Percentiles rank a stretch among this genome's conserved stretches.
phyloP scores from a whole-genome alignment of 176 grass and related monocot genomes.

The Eremochloa ophiuroides region DNA sequence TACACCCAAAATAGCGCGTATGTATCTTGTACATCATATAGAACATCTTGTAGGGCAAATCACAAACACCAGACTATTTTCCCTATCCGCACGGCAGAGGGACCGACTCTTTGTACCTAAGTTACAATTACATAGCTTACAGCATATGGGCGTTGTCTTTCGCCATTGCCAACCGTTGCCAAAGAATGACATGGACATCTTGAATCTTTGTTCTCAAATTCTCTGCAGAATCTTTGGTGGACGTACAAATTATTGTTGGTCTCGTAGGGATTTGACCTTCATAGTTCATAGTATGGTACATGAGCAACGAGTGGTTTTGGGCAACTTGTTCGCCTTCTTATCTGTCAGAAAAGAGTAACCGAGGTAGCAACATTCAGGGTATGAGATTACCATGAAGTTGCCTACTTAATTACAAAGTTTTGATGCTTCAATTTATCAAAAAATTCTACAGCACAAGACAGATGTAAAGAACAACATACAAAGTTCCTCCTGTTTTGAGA shows the following conservation, averaged over 20 bases:
- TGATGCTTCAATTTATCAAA: neutral
- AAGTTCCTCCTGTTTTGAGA: neutral
- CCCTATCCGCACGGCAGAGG: conserved; percentile 14
- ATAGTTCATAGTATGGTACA: conserved; percentile 61
- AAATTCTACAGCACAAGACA: neutral
- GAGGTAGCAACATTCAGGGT: neutral
- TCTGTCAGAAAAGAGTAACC: conserved; percentile 36
- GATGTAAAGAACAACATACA: neutral
- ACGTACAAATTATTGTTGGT: conserved; percentile 35
- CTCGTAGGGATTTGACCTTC: neutral
- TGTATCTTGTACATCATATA: conserved; percentile 51
- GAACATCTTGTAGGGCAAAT: conserved; percentile 44
- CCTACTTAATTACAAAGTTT: neutral
- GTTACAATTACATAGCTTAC: conserved; percentile 47
- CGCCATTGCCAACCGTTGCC: neutral
- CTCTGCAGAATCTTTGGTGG: conserved; percentile 10
- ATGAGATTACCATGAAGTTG: conserved; percentile 13
- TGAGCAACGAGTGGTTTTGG: conserved; percentile 61
- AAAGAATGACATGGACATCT: conserved; percentile 6
- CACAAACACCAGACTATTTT: conserved; percentile 23
- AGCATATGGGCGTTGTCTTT: conserved; percentile 22
- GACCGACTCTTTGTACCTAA: conserved; percentile 45
- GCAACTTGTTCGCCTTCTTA: conserved; percentile 65
- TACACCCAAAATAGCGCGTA: conserved; percentile 7
- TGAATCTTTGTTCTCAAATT: conserved; percentile 9